Evolutionary conservation across 2,329 filamentous ascomycete species (phyloP).

Genomic region (Trichocomaceae sp.): DNA sequence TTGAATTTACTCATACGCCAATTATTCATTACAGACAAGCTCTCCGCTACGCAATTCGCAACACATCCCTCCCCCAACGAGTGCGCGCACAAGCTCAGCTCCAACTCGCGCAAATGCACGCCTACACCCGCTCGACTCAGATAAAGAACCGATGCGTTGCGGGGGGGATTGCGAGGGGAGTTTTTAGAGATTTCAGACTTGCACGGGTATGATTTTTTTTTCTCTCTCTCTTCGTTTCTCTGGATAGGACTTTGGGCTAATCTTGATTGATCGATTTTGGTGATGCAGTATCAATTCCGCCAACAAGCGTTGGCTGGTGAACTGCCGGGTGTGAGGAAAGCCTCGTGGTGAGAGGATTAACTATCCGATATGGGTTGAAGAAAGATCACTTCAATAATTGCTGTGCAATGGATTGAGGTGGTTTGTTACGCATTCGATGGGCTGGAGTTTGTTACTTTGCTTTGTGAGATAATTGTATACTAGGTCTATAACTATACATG

Average conservation of each 20-base stretch:
- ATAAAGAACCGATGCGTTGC: conserved; percentile 90
- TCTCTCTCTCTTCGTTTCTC: background rate
- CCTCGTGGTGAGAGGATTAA: conserved; percentile 70
- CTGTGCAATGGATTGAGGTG: background rate
- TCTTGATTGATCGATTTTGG: conserved; percentile 4
- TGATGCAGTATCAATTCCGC: conserved; percentile 77
- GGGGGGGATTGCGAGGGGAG: conserved; percentile 81
- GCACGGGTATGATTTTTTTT: conserved; percentile 59
- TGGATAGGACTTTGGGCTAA: background rate
- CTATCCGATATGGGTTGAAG: background rate
- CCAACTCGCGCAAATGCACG: conserved; percentile 89
- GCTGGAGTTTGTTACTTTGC: conserved; percentile 1
- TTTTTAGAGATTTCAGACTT: conserved; percentile 91
- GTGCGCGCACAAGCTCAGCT: conserved; percentile 88
- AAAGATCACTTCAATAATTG: background rate
- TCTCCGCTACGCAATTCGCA: conserved; percentile 85
- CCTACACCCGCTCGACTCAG: conserved; percentile 87
- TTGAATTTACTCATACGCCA: background rate
- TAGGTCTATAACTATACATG: background rate
- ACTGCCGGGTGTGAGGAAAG: conserved; percentile 88
- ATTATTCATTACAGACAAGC: conserved; percentile 42
- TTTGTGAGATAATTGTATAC: conserved; percentile 5
- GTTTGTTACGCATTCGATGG: background rate
- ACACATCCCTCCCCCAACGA: conserved; percentile 74
- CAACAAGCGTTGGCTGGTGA: conserved; percentile 79